Conservation (phyloP, 2,329 filamentous ascomycete genomes). For the Fusarium sp. region DNA sequence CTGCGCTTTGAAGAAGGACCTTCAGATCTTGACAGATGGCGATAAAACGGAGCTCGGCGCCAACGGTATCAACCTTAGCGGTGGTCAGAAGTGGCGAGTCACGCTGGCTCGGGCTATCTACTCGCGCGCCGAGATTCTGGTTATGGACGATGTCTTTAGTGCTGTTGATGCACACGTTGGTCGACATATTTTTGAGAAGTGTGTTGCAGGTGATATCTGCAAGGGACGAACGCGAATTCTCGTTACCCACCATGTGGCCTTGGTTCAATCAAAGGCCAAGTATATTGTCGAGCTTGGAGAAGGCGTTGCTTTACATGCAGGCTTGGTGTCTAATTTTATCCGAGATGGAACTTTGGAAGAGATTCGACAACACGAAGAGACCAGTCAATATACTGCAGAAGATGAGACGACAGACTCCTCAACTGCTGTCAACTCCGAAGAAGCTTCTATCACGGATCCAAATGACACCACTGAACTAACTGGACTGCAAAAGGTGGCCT, state of each 20-base stretch:
- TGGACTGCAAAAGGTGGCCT: conserved; percentile 59
- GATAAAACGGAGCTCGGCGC: conserved; percentile 84
- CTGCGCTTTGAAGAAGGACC: conserved; percentile 78
- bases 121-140: conserved; percentile 76
- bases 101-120: conserved; percentile 83
- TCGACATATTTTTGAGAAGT: conserved; percentile 80
- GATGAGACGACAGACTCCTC: conserved; percentile 55
- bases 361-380: conserved; percentile 66
- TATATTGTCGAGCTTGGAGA: conserved; percentile 78
- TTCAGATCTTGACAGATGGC: conserved; percentile 79
- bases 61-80: conserved; percentile 84
- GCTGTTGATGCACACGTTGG: conserved; percentile 85
- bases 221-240: conserved; percentile 76
- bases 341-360: conserved; percentile 63
- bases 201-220: conserved; percentile 75
- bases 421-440: conserved; percentile 65
- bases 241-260: conserved; percentile 80
- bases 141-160: conserved; percentile 87
- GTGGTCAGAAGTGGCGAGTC: conserved; percentile 84
- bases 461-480: conserved; percentile 52
- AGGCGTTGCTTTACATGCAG: conserved; percentile 70
- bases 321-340: conserved; percentile 70
- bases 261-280: conserved; percentile 75
- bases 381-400: conserved; percentile 54
- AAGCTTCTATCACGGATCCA: conserved; percentile 54